These are phyloP conservation scores for Penicillium sclerotigenum DNA, from an alignment of 2,329 filamentous ascomycete genomes.

Conservation along the genomic window DNA sequence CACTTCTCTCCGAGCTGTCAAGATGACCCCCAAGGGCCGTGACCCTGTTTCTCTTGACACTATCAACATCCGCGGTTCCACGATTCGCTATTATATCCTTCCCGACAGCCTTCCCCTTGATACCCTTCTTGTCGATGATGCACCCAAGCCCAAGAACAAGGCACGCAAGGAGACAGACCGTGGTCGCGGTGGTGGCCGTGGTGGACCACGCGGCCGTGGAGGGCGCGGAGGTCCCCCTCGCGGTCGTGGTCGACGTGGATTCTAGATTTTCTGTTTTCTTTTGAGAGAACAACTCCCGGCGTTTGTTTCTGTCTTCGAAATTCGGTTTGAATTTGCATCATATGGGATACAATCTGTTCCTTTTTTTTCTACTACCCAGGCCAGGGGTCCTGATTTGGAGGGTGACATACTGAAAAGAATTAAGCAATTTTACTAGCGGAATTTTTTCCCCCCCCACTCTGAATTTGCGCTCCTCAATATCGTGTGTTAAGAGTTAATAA, in stretches of 20 bases:
- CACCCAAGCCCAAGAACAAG: constrained; percentile 99
- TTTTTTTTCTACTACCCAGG: constrained; percentile 28
- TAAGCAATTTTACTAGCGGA: constrained; percentile 16
- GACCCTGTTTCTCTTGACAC: constrained; percentile 86
- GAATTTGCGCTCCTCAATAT: background rate
- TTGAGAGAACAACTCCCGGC: constrained; percentile 19
- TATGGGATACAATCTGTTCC: constrained; percentile 25
- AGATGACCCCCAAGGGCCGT: constrained; percentile 89
- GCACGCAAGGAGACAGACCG: constrained; percentile 79
- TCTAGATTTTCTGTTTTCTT: constrained; percentile 30
- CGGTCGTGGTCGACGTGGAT: constrained; percentile 52
- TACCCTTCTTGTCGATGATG: constrained; percentile 91
- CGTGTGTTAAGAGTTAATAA: background rate
- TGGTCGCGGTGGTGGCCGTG: constrained; percentile 43
- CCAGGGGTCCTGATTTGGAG: constrained; percentile 24
- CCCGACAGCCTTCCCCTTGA: constrained; percentile 93
- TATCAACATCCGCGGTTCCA: constrained; percentile 94
- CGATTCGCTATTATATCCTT: constrained; percentile 93
- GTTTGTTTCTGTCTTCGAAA: constrained; percentile 23
- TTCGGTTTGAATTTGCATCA: constrained; percentile 23
- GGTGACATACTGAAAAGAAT: constrained; percentile 9
- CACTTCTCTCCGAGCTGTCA: constrained; percentile 89
- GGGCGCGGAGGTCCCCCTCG: constrained; percentile 52
- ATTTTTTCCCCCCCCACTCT: constrained; percentile 10
- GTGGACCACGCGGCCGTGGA: constrained; percentile 48